These are phyloP conservation scores for Saccharomycopsis sp. DNA, from an alignment of 805 yeast genomes.

Conservation along the genomic window DNA sequence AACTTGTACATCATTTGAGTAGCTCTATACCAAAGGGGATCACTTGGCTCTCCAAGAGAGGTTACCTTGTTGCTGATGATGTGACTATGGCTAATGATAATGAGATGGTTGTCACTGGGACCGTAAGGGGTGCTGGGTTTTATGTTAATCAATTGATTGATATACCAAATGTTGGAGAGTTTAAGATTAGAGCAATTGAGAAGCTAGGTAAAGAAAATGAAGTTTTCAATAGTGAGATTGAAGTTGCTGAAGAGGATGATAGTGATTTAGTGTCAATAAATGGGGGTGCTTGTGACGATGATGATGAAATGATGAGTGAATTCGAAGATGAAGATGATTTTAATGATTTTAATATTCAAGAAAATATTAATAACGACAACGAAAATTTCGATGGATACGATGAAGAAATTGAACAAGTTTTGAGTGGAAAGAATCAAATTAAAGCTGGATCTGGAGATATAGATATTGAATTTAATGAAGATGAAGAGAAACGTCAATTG, in stretches of 20 bases:
- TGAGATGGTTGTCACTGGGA: constrained; percentile 63
- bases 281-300: constrained; percentile 19
- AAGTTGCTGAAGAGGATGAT: constrained; percentile 25
- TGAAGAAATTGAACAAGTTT: constrained; percentile 41
- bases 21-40: constrained; percentile 82
- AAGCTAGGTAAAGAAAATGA: constrained; percentile 30
- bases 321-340: constrained; percentile 28
- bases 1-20: constrained; percentile 67
- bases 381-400: constrained; percentile 34
- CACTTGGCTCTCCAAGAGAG: constrained; percentile 90
- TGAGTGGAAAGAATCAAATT: constrained; percentile 34
- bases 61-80: constrained; percentile 73
- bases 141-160: constrained; percentile 73
- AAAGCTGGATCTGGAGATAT: constrained; percentile 38
- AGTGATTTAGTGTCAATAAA: background rate
- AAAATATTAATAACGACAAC: constrained; percentile 38
- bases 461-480: constrained; percentile 57
- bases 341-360: constrained; percentile 25
- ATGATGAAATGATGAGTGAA: constrained; percentile 22
- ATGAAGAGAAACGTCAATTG: constrained; percentile 78
- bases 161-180: constrained; percentile 87
- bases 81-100: constrained; percentile 32
- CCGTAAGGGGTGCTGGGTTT: constrained; percentile 82
- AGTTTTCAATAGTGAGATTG: constrained; percentile 26
- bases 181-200: constrained; percentile 64